Conservation (phyloP, 2,329 filamentous ascomycete species). For the Colletotrichum gloeosporioides region DNA sequence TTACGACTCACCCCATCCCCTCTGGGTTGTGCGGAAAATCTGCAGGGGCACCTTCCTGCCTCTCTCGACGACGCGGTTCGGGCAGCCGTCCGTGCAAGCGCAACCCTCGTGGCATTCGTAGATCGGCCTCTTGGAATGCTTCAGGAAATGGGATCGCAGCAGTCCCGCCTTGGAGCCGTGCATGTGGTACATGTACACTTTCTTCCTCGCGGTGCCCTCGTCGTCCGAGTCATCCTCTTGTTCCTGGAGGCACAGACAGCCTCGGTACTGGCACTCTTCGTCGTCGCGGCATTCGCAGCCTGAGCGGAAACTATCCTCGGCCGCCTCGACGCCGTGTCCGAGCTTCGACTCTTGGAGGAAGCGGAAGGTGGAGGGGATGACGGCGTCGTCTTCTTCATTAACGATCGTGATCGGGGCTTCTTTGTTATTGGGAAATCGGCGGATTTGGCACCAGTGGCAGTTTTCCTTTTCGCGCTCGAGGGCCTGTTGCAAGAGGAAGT, state of each 20-base stretch:
- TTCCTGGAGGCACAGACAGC: constrained; percentile 74
- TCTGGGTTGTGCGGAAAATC: constrained; percentile 75
- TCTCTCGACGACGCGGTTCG: constrained; percentile 78
- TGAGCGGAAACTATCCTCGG: constrained; percentile 65
- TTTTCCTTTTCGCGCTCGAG: constrained; percentile 40
- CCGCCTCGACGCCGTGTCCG: constrained; percentile 62
- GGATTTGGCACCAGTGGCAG: constrained; percentile 70
- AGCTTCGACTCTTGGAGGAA: constrained; percentile 72
- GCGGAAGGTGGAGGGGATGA: constrained; percentile 66
- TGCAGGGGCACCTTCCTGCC: constrained; percentile 74
- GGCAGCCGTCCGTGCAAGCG: constrained; percentile 67
- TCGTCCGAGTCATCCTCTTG: constrained; percentile 58
- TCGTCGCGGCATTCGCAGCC: constrained; percentile 72
- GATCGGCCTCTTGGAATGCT: constrained; percentile 64
- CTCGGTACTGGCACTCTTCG: constrained; percentile 69
- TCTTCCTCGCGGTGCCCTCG: constrained; percentile 8
- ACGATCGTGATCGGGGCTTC: constrained; percentile 64
- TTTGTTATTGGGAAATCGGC: constrained; percentile 54
- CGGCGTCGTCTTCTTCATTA: constrained; percentile 64
- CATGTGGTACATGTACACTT: constrained; percentile 69
- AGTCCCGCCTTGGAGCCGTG: constrained; percentile 57
- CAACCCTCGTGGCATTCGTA: constrained; percentile 83
- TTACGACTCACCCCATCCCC: constrained; percentile 72
- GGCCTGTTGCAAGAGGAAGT: constrained; percentile 29
- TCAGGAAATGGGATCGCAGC: constrained; percentile 56